Percentiles rank a stretch among this genome's conserved stretches.
Conservation (phyloP, 2,329 filamentous ascomycete genomes). For the Emmonsia crescens region DNA sequence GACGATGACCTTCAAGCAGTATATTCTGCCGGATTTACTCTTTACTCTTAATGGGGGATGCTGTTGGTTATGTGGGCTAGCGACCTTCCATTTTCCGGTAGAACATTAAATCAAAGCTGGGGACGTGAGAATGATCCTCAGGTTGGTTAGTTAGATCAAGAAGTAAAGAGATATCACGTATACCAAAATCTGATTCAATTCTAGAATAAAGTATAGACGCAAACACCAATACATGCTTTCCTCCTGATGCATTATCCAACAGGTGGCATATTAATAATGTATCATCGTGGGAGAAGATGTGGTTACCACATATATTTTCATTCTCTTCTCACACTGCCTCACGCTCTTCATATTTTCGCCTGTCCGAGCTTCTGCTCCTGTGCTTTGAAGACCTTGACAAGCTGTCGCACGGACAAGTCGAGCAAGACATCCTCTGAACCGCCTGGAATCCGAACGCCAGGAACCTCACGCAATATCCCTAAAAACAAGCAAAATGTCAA, state of each 20-base stretch:
- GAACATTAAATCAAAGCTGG: neutral
- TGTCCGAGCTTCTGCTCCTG: conserved; percentile 23
- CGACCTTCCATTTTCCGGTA: neutral
- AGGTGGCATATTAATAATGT: neutral
- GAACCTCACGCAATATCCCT: conserved; percentile 55
- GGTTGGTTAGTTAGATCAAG: neutral
- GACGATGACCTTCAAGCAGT: no score
- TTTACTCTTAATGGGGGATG: no score
- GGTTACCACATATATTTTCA: neutral
- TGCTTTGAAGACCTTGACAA: conserved; percentile 54
- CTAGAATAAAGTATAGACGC: neutral
- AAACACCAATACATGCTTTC: neutral
- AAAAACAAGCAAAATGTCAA: conserved; percentile 9
- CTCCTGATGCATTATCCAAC: neutral
- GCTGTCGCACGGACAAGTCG: conserved; percentile 57
- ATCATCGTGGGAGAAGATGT: neutral
- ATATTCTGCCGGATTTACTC: no score
- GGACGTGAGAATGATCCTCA: neutral
- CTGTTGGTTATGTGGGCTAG: no score
- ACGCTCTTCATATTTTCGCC: conserved; percentile 12
- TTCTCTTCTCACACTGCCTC: neutral
- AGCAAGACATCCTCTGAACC: conserved; percentile 64
- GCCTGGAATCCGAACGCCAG: conserved; percentile 52
- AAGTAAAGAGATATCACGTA: neutral
- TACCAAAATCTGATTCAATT: neutral